Percentiles rank a stretch among this genome's conserved stretches.
Conservation (phyloP, 768 basidiomycete species). For the Suillus weaverae region DNA sequence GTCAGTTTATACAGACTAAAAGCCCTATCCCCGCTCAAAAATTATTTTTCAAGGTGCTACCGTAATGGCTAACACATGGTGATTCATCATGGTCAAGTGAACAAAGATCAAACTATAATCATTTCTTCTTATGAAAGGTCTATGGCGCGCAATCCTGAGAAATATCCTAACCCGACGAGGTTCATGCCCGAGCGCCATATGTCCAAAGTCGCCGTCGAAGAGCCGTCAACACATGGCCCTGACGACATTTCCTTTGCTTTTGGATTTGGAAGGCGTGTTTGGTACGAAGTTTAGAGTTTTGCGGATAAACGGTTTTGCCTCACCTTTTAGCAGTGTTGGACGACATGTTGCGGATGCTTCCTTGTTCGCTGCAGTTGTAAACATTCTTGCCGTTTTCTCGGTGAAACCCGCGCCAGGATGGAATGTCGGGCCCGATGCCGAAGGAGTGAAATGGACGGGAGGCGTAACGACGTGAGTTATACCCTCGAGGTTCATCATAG, state of each 20-base stretch:
- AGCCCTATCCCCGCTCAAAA: background rate
- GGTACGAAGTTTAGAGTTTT: conserved; percentile 5
- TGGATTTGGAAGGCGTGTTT: conserved; percentile 45
- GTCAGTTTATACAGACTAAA: background rate
- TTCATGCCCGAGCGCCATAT: conserved; percentile 42
- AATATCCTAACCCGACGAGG: conserved; percentile 37
- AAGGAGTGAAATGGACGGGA: conserved; percentile 21
- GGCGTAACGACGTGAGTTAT: conserved; percentile 23
- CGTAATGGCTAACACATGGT: conserved; percentile 23
- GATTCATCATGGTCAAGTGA: background rate
- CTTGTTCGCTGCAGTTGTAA: conserved; percentile 30
- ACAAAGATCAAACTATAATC: background rate
- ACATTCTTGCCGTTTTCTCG: conserved; percentile 20
- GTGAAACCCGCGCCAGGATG: conserved; percentile 15
- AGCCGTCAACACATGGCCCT: background rate
- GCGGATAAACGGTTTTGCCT: background rate
- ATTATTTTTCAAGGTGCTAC: conserved; percentile 17
- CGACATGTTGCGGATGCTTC: conserved; percentile 41
- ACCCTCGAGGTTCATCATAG: background rate
- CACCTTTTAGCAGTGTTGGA: conserved; percentile 38
- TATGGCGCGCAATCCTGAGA: conserved; percentile 36
- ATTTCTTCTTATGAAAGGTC: conserved; percentile 20
- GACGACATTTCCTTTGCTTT: conserved; percentile 25
- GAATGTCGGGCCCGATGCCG: conserved; percentile 21
- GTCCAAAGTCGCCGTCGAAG: background rate